Percentiles rank a stretch among this genome's conserved stretches.
Conservation (phyloP, 2,329 filamentous ascomycete genomes). For the Ambrosiella cleistominuta region DNA sequence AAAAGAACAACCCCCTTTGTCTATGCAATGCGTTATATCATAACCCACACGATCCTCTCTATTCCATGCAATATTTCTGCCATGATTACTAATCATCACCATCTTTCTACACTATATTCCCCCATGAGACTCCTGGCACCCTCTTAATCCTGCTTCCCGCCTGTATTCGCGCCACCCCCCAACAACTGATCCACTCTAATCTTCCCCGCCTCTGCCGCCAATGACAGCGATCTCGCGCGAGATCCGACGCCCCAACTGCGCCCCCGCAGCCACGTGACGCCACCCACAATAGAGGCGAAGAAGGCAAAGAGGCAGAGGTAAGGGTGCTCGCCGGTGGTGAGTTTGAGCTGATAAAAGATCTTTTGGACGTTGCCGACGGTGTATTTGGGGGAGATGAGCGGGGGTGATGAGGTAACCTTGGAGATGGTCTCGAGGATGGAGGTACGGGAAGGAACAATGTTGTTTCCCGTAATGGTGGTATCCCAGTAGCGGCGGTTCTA, state of each 20-base stretch:
- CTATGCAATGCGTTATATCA: not conserved
- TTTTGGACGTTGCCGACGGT: slow-evolving; percentile 58
- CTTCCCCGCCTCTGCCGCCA: slow-evolving; percentile 11
- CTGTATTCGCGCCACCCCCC: not conserved
- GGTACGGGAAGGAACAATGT: slow-evolving; percentile 75
- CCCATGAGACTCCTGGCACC: not conserved
- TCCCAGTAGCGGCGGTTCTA: slow-evolving; percentile 95
- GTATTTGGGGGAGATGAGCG: slow-evolving; percentile 58
- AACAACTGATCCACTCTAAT: slow-evolving; percentile 5
- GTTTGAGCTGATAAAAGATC: slow-evolving; percentile 48
- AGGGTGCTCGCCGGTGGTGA: slow-evolving; percentile 40
- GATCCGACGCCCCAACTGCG: slow-evolving; percentile 17
- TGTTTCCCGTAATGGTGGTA: slow-evolving; percentile 68
- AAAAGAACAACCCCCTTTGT: not conserved
- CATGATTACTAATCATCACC: not conserved
- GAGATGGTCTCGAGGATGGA: slow-evolving; percentile 76
- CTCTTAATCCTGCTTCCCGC: slow-evolving; percentile 12
- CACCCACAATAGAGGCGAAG: slow-evolving; percentile 20
- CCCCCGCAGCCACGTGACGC: slow-evolving; percentile 30
- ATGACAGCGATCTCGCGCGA: slow-evolving; percentile 9
- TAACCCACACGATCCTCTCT: not conserved
- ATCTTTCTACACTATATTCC: not conserved
- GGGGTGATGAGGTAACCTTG: slow-evolving; percentile 49
- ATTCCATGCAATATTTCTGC: not conserved
- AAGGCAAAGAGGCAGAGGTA: slow-evolving; percentile 36